Evolutionary conservation across 2,329 filamentous ascomycete genomes (phyloP).

Genomic region (Ophiostoma triangulosporum): DNA sequence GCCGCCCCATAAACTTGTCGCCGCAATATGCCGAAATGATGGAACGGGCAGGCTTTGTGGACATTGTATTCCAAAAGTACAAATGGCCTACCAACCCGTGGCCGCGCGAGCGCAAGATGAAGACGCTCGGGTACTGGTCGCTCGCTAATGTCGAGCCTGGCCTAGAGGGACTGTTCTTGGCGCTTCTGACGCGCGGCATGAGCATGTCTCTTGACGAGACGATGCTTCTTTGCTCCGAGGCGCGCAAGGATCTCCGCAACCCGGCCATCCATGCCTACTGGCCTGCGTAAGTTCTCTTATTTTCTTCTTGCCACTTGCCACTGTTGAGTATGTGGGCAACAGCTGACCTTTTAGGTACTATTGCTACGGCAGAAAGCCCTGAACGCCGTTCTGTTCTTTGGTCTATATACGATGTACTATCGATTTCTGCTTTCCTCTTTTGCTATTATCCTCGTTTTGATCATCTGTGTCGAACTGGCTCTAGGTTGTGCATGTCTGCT

Average conservation of each 20-base stretch:
- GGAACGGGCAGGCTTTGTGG: conserved; percentile 17
- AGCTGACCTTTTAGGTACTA: not conserved
- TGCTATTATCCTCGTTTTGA: no score
- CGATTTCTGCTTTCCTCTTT: not conserved
- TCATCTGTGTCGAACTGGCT: no score
- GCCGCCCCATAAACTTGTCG: conserved; percentile 12
- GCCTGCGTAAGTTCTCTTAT: conserved; percentile 11
- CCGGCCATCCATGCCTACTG: conserved; percentile 18
- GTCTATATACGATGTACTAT: no score
- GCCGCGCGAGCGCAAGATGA: conserved; percentile 19
- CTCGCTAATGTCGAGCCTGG: conserved; percentile 18
- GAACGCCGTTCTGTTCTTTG: no score
- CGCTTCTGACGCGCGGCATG: conserved; percentile 19
- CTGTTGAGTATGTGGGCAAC: no score
- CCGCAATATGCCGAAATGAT: conserved; percentile 16
- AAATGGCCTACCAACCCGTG: conserved; percentile 20
- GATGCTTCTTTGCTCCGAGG: conserved; percentile 12
- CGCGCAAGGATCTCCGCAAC: conserved; percentile 15
- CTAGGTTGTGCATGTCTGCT: no score
- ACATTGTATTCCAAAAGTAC: conserved; percentile 16
- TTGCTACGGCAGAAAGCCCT: conserved; percentile 1
- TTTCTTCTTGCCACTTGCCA: no score
- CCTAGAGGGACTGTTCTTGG: conserved; percentile 20
- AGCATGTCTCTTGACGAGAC: conserved; percentile 18
- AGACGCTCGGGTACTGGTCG: conserved; percentile 18